phyloP scores from a whole-genome alignment of 2,329 filamentous ascomycete species.

The Cladosporium sp. region DNA sequence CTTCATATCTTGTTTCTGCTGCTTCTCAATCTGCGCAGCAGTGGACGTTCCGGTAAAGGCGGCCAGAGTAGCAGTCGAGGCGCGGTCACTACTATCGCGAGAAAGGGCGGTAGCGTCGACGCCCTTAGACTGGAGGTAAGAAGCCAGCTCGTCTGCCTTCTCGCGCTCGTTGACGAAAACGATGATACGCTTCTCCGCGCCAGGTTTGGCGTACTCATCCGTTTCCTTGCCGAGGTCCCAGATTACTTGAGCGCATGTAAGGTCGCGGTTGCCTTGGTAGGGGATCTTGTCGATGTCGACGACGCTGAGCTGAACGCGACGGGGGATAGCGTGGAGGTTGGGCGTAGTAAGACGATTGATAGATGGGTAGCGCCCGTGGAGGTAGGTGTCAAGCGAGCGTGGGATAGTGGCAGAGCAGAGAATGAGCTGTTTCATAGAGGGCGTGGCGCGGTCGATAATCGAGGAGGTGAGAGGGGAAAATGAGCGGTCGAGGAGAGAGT shows the following conservation, averaged over 20 bases:
- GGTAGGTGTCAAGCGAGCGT: conserved; percentile 75
- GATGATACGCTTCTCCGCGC: conserved; percentile 76
- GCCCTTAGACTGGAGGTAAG: conserved; percentile 76
- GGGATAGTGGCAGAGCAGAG: conserved; percentile 97
- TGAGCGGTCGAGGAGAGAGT: conserved; percentile 89
- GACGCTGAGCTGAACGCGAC: conserved; percentile 88
- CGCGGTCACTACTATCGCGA: conserved; percentile 73
- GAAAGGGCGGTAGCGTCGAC: conserved; percentile 83
- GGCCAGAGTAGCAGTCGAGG: conserved; percentile 70
- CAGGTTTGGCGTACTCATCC: conserved; percentile 37
- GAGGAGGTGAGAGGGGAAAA: conserved; percentile 78
- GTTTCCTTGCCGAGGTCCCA: conserved; percentile 85
- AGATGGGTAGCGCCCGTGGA: conserved; percentile 76
- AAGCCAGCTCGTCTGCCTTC: conserved; percentile 72
- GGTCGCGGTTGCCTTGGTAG: conserved; percentile 84
- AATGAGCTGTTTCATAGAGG: conserved; percentile 79
- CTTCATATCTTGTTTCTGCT: conserved; percentile 4
- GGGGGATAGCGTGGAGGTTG: conserved; percentile 91
- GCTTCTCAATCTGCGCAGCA: not conserved
- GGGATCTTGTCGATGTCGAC: conserved; percentile 89
- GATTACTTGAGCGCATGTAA: conserved; percentile 92
- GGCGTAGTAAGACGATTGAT: conserved; percentile 86
- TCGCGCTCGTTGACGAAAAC: conserved; percentile 97
- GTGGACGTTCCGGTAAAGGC: conserved; percentile 56
- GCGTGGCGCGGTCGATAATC: conserved; percentile 75